Percentiles rank a stretch among this genome's conserved stretches.
Conservation (phyloP, 2,329 filamentous ascomycete species). For the Colletotrichum camelliae region DNA sequence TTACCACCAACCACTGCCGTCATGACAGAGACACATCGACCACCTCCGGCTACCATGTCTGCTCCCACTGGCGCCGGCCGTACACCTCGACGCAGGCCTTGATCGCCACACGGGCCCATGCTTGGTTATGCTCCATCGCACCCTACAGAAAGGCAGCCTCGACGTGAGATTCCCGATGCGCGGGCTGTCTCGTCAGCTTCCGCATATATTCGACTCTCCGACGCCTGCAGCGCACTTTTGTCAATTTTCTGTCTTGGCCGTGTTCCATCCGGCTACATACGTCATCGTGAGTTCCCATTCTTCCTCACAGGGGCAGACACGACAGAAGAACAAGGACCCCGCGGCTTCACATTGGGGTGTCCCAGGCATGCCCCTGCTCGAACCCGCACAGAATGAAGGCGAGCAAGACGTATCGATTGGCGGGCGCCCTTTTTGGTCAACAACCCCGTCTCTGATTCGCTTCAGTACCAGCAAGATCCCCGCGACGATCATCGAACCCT, state of each 20-base stretch:
- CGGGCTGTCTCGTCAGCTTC: background rate
- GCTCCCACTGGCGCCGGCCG: background rate
- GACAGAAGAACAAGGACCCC: constrained; percentile 8
- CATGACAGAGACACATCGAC: background rate
- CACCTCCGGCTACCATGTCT: background rate
- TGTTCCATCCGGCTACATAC: background rate
- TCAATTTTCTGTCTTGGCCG: background rate
- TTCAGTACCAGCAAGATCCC: constrained; percentile 14
- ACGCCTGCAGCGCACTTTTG: background rate
- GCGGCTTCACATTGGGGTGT: background rate
- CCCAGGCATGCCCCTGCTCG: background rate
- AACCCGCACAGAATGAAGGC: background rate
- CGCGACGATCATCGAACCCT: constrained; percentile 19
- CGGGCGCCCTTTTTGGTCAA: background rate
- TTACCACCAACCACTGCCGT: constrained; percentile 6
- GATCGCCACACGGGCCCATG: background rate
- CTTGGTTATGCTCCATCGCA: background rate
- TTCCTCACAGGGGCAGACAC: background rate
- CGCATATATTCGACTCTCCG: background rate
- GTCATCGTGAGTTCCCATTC: background rate
- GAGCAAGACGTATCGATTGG: constrained; percentile 17
- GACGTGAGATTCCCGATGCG: background rate
- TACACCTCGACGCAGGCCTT: background rate
- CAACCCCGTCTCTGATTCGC: constrained; percentile 17
- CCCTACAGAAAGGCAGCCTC: background rate